Conservation (phyloP, 2,329 filamentous ascomycete species). For the Penicillium sp. region DNA sequence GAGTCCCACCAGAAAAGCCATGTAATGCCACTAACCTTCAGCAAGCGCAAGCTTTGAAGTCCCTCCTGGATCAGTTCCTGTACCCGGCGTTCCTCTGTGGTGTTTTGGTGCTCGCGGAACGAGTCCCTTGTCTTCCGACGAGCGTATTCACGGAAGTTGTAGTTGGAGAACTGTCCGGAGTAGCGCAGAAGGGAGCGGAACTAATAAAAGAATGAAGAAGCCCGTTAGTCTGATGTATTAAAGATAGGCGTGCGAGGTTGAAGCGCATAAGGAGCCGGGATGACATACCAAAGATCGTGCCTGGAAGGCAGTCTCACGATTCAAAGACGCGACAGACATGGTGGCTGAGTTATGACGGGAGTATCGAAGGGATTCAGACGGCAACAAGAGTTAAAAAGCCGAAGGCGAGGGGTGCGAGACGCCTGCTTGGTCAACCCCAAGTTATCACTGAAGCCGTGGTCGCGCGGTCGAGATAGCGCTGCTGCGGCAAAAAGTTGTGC, state of each 20-base stretch:
- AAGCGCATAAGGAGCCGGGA: neutral
- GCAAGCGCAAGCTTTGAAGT: constrained; percentile 70
- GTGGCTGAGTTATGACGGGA: constrained; percentile 7
- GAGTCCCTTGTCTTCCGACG: constrained; percentile 81
- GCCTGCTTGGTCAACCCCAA: neutral
- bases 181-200: constrained; percentile 87
- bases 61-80: constrained; percentile 87
- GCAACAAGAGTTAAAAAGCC: neutral
- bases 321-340: constrained; percentile 40
- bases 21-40: constrained; percentile 62
- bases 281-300: constrained; percentile 40
- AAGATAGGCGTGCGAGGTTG: neutral
- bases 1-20: neutral
- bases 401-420: neutral
- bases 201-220: constrained; percentile 38
- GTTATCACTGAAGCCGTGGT: constrained; percentile 1
- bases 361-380: neutral
- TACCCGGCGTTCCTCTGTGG: constrained; percentile 64
- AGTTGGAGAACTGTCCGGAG: constrained; percentile 76
- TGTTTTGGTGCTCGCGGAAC: constrained; percentile 69
- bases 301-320: constrained; percentile 40
- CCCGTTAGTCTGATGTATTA: neutral
- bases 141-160: constrained; percentile 97
- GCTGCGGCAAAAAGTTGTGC: neutral
- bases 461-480: neutral